Percentiles rank a stretch among this genome's conserved stretches.
phyloP scores from a whole-genome alignment of 805 yeast species.

The Metschnikowia gelsemii region DNA sequence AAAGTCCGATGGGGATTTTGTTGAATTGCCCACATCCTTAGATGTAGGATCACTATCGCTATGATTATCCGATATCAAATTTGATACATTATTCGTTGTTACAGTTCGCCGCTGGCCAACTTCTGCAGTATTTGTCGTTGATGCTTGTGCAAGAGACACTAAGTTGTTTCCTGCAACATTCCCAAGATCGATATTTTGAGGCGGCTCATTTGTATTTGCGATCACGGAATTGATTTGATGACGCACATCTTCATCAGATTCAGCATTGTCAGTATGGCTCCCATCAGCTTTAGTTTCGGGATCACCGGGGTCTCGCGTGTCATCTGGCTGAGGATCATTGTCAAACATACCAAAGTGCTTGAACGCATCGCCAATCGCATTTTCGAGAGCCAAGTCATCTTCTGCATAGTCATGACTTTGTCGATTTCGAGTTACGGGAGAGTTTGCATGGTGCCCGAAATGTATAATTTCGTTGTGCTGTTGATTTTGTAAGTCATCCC shows the following conservation, averaged over 20 bases:
- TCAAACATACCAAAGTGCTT: constrained; percentile 28
- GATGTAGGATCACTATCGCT: too few relatives aligned
- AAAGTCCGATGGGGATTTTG: too few relatives aligned
- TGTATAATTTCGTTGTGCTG: constrained; percentile 7
- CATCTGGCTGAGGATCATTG: not conserved
- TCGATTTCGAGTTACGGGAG: not conserved
- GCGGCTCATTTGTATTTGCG: too few relatives aligned
- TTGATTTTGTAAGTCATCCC: constrained; percentile 4
- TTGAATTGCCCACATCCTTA: too few relatives aligned
- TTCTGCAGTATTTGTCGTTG: not conserved
- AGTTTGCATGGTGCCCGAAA: not conserved
- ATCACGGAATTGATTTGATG: not conserved
- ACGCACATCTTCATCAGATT: not conserved
- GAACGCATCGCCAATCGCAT: constrained; percentile 42
- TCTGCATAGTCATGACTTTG: not conserved
- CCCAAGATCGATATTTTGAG: constrained; percentile 9
- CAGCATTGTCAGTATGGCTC: too few relatives aligned
- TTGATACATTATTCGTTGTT: too few relatives aligned
- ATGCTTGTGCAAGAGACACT: constrained; percentile 1
- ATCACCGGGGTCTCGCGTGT: too few relatives aligned
- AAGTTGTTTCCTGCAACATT: constrained; percentile 10
- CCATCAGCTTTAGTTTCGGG: too few relatives aligned
- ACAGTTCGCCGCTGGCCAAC: too few relatives aligned
- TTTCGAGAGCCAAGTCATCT: constrained; percentile 23
- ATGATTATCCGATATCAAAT: too few relatives aligned